A percentile compares a stretch with the other conserved stretches of the same genome.
Conservation (phyloP, 345 rosid genomes). For the Pistacia integerrima region DNA sequence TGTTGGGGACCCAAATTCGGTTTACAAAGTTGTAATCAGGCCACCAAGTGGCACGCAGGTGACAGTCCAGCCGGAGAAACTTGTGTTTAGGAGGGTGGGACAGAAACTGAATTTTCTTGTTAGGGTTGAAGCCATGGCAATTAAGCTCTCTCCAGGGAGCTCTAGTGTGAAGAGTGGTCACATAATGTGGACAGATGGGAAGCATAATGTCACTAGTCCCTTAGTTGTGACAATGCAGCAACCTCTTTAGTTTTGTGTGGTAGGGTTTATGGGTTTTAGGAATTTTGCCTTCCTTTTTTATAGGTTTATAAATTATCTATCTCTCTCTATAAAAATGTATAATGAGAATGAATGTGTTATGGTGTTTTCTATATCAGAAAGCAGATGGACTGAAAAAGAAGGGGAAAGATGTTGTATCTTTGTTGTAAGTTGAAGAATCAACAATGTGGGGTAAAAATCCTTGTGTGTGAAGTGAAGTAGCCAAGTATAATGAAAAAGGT, state of each 20-base stretch:
- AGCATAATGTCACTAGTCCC: conserved; percentile 78
- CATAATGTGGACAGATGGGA: conserved; percentile 82
- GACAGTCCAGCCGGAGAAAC: conserved; percentile 61
- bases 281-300: conserved; percentile 22
- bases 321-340: conserved; percentile 10
- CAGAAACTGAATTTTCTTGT: conserved; percentile 76
- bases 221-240: conserved; percentile 90
- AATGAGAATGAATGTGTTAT: conserved; percentile 24
- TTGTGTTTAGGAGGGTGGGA: conserved; percentile 61
- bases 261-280: conserved; percentile 9
- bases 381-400: conserved; percentile 17
- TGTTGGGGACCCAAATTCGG: conserved; percentile 62
- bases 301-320: conserved; percentile 12
- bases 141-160: conserved; percentile 56
- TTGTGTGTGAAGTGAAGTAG: neutral
- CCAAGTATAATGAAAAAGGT: neutral
- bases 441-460: conserved; percentile 11
- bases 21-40: conserved; percentile 46
- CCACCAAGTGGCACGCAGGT: conserved; percentile 66
- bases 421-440: conserved; percentile 4
- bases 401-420: neutral
- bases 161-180: conserved; percentile 66
- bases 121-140: conserved; percentile 47
- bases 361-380: conserved; percentile 42
- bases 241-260: conserved; percentile 47